A percentile compares a stretch with the other conserved stretches of the same genome.
Evolutionary conservation across 495 filamentous ascomycete species (phyloP).

Genomic region (Rhizodiscina lignyota): DNA sequence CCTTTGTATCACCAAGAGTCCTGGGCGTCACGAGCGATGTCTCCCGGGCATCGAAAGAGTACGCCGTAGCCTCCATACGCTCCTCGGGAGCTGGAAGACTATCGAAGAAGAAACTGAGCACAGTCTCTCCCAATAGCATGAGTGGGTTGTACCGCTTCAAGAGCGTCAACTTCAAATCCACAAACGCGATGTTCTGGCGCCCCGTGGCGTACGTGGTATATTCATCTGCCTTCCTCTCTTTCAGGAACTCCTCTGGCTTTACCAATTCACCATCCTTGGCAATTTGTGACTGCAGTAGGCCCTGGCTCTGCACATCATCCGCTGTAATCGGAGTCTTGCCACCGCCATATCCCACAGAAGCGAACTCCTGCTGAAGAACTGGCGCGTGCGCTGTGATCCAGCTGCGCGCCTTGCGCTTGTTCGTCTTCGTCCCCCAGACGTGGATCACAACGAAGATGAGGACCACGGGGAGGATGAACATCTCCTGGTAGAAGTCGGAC

Average conservation of each 20-base stretch:
- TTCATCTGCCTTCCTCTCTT: slow-evolving; percentile 71
- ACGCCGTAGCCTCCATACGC: slow-evolving; percentile 52
- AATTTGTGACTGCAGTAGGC: slow-evolving; percentile 25
- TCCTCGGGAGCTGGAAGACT: slow-evolving; percentile 51
- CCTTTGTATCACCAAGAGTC: slow-evolving; percentile 31
- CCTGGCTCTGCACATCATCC: slow-evolving; percentile 27
- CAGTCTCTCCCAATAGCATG: slow-evolving; percentile 46
- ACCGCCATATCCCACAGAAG: slow-evolving; percentile 64
- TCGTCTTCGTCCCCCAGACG: slow-evolving; percentile 64
- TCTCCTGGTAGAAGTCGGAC: slow-evolving; percentile 74
- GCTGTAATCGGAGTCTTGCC: slow-evolving; percentile 19
- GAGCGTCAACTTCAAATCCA: slow-evolving; percentile 69
- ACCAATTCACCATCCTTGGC: slow-evolving; percentile 16
- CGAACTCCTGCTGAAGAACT: slow-evolving; percentile 63
- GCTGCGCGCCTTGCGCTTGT: slow-evolving; percentile 58
- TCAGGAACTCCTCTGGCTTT: slow-evolving; percentile 45
- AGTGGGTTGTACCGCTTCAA: slow-evolving; percentile 84
- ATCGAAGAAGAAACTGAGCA: slow-evolving; percentile 64
- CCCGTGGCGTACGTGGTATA: slow-evolving; percentile 86
- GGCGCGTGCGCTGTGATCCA: slow-evolving; percentile 67
- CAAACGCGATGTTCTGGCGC: slow-evolving; percentile 79
- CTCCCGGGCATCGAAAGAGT: slow-evolving; percentile 88
- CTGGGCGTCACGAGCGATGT: slow-evolving; percentile 42
- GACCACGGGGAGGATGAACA: slow-evolving; percentile 61
- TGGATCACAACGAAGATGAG: slow-evolving; percentile 60